Conservation (phyloP, 768 basidiomycete genomes). For the Pulveroboletus sp. region DNA sequence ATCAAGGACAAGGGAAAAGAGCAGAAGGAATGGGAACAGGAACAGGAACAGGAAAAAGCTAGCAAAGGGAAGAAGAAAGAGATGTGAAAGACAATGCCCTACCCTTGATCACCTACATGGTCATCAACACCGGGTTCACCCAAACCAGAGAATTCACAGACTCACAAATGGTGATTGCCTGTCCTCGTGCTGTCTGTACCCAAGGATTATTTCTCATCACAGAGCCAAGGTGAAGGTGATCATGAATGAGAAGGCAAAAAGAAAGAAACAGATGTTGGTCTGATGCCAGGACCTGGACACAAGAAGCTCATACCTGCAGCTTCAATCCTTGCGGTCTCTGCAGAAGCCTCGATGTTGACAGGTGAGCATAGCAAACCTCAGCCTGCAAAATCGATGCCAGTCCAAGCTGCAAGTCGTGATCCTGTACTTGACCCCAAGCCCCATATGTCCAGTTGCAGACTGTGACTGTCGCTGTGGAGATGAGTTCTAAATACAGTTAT, state of each 20-base stretch:
- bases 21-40: neutral
- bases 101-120: conserved; percentile 3
- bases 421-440: neutral
- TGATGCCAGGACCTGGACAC: neutral
- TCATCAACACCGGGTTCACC: conserved; percentile 9
- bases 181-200: conserved; percentile 29
- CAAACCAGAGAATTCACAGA: neutral
- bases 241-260: neutral
- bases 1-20: conserved; percentile 1
- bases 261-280: neutral
- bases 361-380: conserved; percentile 19
- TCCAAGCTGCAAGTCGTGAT: neutral
- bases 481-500: conserved; percentile 34
- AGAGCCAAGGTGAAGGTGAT: neutral
- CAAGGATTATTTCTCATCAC: conserved; percentile 25
- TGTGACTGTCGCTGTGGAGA: conserved; percentile 72
- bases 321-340: conserved; percentile 21
- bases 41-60: neutral
- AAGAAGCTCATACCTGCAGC: conserved; percentile 13
- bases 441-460: conserved; percentile 73
- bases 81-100: neutral
- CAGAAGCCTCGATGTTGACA: conserved; percentile 21
- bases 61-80: neutral
- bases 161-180: conserved; percentile 22
- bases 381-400: conserved; percentile 7